A percentile compares a stretch with the other conserved stretches of the same genome.
phyloP scores from a whole-genome alignment of 2,329 filamentous ascomycete species.

The Phialocephala subalpina region DNA sequence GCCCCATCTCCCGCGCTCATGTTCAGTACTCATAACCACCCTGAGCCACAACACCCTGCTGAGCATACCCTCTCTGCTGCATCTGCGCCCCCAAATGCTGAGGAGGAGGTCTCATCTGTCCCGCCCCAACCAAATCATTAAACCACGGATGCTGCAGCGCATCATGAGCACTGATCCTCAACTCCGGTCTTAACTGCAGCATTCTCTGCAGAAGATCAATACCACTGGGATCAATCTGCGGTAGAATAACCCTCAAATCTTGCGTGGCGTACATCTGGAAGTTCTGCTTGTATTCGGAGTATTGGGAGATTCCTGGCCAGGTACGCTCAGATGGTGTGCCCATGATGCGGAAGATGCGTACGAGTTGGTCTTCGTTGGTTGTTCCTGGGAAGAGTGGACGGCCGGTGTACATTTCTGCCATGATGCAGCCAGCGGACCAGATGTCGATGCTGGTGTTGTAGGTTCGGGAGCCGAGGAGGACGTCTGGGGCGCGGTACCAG shows the following conservation, averaged over 20 bases:
- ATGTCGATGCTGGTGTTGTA: conserved; percentile 99
- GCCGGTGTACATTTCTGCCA: conserved; percentile 99
- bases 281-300: conserved; percentile 96
- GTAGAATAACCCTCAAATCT: conserved; percentile 85
- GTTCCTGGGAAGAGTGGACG: conserved; percentile 95
- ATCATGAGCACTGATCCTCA: conserved; percentile 86
- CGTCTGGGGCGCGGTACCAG: conserved; percentile 97
- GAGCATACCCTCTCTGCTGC: conserved; percentile 39
- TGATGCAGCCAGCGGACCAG: conserved; percentile 98
- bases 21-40: conserved; percentile 37
- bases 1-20: background rate
- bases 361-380: conserved; percentile 96
- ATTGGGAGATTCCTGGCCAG: conserved; percentile 94
- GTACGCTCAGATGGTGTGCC: conserved; percentile 94
- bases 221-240: conserved; percentile 86
- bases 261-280: conserved; percentile 96
- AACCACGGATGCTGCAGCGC: conserved; percentile 95
- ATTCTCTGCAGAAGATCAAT: conserved; percentile 89
- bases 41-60: conserved; percentile 37
- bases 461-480: conserved; percentile 89
- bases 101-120: conserved; percentile 38
- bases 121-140: conserved; percentile 61
- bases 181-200: conserved; percentile 91
- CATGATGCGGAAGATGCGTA: conserved; percentile 98
- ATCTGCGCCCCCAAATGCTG: conserved; percentile 37